Evolutionary conservation across 805 yeast species (phyloP), one percentile per base, ranked within the genome.

Genomic region (Ogataea minuta): DNA sequence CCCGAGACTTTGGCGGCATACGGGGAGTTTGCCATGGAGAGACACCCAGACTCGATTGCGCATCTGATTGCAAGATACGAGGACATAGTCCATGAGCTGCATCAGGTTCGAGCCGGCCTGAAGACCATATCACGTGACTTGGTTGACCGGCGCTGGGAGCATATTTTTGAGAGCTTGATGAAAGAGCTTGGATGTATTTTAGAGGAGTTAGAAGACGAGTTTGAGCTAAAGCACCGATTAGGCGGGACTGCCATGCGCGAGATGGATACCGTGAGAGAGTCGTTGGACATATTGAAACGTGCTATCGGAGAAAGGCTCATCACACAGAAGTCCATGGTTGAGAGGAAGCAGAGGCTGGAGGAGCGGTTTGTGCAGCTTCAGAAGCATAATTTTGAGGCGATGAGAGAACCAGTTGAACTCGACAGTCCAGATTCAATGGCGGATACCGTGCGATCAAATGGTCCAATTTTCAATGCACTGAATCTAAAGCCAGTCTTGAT

Each of bases 81-180:
- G 21, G 41, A 48, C 2, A 50, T 79, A 12, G 47, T 67, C 7
- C 60, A 59, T 9, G 67, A 68, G 43, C 70, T 74, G 60, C 56
- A 64, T 13, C 59, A 63, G 39, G 56, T 81, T 33, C 62, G 64
- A 8, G 49, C 51, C 9, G 75, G 73, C 35, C 45, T 77, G 10
- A 54, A 54, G 3, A 59, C 54, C 6, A 59, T 81, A 44, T 72
- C 72, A 48, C 44, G 41, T 4, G 76, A 74, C 28, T 48, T 73
- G 20, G 66, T 81, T 4, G 81, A 77, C 43, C 54, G 62, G 20
- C 68, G 77, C 52, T 81, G 87, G 86, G 60, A 66, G 45, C 70
- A 70, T 16, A 63, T 79, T 2, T 78, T 80, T 45, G 60, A 61
- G 19, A 71, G 66, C 42, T 53, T 80, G 36, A 63, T 76, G 30